Percentiles rank a stretch among this genome's conserved stretches.
Evolutionary conservation across 345 rosid genomes (phyloP).

Genomic region (Camelina laxa): DNA sequence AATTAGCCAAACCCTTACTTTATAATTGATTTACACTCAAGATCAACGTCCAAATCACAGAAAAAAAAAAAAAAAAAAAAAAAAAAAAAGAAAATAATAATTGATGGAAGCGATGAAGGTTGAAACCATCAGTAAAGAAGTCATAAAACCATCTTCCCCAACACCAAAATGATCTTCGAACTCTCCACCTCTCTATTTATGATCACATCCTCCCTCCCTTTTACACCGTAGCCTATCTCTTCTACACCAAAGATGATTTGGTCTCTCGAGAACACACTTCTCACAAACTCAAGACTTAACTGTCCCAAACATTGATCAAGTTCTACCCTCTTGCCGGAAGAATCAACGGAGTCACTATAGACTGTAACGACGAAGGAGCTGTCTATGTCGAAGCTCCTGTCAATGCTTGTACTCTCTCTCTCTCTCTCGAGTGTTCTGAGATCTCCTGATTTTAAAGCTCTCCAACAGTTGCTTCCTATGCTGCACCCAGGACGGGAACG

Average conservation of each 20-base stretch:
- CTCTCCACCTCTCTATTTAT: conserved; percentile 25
- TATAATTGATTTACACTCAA: too few species aligned
- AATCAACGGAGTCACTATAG: conserved; percentile 44
- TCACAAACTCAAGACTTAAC: conserved; percentile 45
- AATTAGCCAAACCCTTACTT: too few species aligned
- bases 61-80: not conserved
- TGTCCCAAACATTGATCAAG: conserved; percentile 48
- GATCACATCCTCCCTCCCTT: conserved; percentile 5
- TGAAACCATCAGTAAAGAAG: conserved; percentile 16
- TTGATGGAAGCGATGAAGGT: conserved; percentile 19
- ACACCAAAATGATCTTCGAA: conserved; percentile 23
- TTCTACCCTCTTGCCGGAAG: conserved; percentile 63
- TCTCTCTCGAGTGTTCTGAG: conserved; percentile 38
- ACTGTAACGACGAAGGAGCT: conserved; percentile 56
- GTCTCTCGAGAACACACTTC: conserved; percentile 24
- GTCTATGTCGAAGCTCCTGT: conserved; percentile 46
- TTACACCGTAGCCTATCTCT: conserved; percentile 26
- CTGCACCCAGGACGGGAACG: too few species aligned
- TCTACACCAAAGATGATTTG: conserved; percentile 17
- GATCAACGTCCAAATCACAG: not conserved
- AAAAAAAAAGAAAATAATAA: not conserved
- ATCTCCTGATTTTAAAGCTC: conserved; percentile 28
- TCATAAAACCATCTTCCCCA: conserved; percentile 35
- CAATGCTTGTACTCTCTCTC: conserved; percentile 34
- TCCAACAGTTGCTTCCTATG: conserved; percentile 42